phyloP scores from a whole-genome alignment of 208 protist species.

The Porcisia hertigi region DNA sequence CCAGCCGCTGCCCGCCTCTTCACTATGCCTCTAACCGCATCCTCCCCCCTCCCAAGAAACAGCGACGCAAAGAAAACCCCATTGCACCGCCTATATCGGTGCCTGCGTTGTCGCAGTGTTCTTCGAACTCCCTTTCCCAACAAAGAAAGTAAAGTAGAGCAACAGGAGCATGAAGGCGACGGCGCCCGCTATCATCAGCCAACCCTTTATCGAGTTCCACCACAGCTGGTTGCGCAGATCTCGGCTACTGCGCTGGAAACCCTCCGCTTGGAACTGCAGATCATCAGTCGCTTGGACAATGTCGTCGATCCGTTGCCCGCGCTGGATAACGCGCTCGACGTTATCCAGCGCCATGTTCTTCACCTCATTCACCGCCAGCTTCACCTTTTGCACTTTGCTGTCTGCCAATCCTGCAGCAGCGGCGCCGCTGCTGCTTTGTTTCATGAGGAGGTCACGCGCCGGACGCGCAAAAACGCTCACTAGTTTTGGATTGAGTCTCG shows the following conservation, averaged over 20 bases:
- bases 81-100: not conserved
- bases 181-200: slow-evolving; percentile 66
- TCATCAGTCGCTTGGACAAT: slow-evolving; percentile 90
- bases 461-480: slow-evolving; percentile 76
- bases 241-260: slow-evolving; percentile 84
- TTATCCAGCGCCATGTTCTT: slow-evolving; percentile 87
- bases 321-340: slow-evolving; percentile 80
- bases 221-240: slow-evolving; percentile 85
- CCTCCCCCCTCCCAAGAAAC: not conserved
- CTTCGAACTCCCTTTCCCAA: slow-evolving; percentile 15
- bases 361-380: slow-evolving; percentile 78
- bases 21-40: too few relatives aligned
- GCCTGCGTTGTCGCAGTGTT: slow-evolving; percentile 2
- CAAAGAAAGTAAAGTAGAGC: slow-evolving; percentile 81
- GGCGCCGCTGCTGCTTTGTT: slow-evolving; percentile 33
- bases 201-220: slow-evolving; percentile 86
- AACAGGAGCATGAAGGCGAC: slow-evolving; percentile 69
- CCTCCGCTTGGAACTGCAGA: slow-evolving; percentile 86
- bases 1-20: too few relatives aligned
- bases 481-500: slow-evolving; percentile 57
- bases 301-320: slow-evolving; percentile 85
- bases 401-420: slow-evolving; percentile 19
- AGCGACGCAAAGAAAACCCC: not conserved
- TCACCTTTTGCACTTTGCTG: slow-evolving; percentile 76
- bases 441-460: slow-evolving; percentile 63